Percentiles rank a stretch among this genome's conserved stretches.
phyloP scores from a whole-genome alignment of 352 stramenopile species.

The Detonula confervacea region DNA sequence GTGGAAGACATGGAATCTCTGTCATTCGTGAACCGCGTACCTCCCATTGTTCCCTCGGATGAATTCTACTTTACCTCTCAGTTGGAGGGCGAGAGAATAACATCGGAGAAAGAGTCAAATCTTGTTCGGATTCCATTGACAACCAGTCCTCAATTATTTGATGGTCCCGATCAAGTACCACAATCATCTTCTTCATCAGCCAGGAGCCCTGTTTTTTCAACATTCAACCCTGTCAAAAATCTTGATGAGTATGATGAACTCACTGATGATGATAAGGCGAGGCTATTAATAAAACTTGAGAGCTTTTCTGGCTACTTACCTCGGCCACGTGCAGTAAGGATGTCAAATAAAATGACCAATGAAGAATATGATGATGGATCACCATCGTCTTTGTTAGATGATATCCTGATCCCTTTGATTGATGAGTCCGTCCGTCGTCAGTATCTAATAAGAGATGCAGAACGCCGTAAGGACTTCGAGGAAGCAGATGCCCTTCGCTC shows the following conservation, averaged over 20 bases:
- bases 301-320: constrained; percentile 72
- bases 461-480: constrained; percentile 57
- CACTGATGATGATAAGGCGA: constrained; percentile 64
- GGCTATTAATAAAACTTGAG: constrained; percentile 71
- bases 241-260: constrained; percentile 74
- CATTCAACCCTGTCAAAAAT: constrained; percentile 70
- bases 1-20: background rate
- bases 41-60: constrained; percentile 26
- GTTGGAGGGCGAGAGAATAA: constrained; percentile 64
- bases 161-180: constrained; percentile 37
- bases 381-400: constrained; percentile 70
- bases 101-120: constrained; percentile 46
- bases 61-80: constrained; percentile 46
- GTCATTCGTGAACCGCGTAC: constrained; percentile 26
- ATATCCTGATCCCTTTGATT: constrained; percentile 82
- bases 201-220: constrained; percentile 65
- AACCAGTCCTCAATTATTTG: constrained; percentile 63
- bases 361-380: constrained; percentile 19
- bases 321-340: constrained; percentile 61
- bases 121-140: constrained; percentile 66
- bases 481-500: constrained; percentile 52
- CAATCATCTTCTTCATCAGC: constrained; percentile 11
- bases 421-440: constrained; percentile 81
- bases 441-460: constrained; percentile 74
- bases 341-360: constrained; percentile 7